These are phyloP conservation scores for Delonix regia DNA, from an alignment of 306 rosid genomes.

Conservation along the genomic window DNA sequence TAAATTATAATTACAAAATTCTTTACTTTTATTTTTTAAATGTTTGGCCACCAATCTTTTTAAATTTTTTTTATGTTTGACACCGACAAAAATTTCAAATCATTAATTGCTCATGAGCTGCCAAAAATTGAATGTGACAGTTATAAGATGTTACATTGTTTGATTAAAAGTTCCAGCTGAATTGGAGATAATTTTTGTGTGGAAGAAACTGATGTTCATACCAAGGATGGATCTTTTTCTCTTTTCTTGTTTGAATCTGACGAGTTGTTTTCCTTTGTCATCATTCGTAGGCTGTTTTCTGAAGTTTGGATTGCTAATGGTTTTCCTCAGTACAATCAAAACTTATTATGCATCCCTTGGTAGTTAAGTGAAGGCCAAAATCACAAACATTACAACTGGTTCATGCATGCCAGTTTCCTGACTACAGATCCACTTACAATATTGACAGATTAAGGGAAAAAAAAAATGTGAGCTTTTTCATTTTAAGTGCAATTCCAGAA, in stretches of 20 bases:
- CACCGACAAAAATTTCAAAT: no score
- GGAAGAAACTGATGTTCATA: slow-evolving; percentile 27
- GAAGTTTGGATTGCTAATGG: background rate
- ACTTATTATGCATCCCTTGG: background rate
- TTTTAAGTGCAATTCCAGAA: background rate
- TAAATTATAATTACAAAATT: no score
- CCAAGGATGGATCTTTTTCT: slow-evolving; percentile 34
- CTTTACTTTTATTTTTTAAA: no score
- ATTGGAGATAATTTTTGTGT: slow-evolving; percentile 33
- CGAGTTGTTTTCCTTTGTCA: slow-evolving; percentile 34
- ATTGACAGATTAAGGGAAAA: background rate
- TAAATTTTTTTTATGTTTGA: no score
- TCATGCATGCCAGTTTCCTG: slow-evolving; percentile 7
- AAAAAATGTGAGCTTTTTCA: background rate
- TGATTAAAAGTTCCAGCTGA: slow-evolving; percentile 43
- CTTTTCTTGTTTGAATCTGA: slow-evolving; percentile 41
- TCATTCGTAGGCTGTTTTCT: slow-evolving; percentile 32
- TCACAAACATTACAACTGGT: background rate
- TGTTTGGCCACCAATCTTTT: no score
- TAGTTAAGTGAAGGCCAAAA: slow-evolving; percentile 7
- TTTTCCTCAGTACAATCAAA: background rate
- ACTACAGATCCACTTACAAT: background rate
- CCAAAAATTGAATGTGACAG: slow-evolving; percentile 28
- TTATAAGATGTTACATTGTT: slow-evolving; percentile 13
- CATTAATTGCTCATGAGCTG: slow-evolving; percentile 18